A percentile compares a stretch with the other conserved stretches of the same genome.
Conservation (phyloP, 495 filamentous ascomycete species). For the Pyrenopolyporus hunteri region DNA sequence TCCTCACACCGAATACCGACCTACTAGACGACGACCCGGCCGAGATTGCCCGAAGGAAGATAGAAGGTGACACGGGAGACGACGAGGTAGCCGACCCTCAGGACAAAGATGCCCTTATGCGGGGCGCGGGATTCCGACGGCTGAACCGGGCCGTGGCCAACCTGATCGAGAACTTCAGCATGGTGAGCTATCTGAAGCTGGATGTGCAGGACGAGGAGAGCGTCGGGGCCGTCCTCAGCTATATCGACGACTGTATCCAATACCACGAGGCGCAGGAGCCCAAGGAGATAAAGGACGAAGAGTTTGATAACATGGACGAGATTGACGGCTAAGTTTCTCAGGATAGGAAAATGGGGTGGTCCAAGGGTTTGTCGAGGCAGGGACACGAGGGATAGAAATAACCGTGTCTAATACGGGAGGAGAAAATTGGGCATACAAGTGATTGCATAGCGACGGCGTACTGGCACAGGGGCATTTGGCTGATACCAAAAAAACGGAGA, state of each 20-base stretch:
- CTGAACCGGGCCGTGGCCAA: slow-evolving; percentile 85
- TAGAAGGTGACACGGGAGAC: slow-evolving; percentile 42
- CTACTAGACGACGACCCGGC: slow-evolving; percentile 74
- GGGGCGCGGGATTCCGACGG: slow-evolving; percentile 74
- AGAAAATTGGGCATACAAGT: background rate
- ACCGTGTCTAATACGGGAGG: background rate
- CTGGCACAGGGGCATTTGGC: slow-evolving; percentile 5
- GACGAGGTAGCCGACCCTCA: slow-evolving; percentile 60
- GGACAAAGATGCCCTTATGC: slow-evolving; percentile 71
- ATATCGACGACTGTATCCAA: slow-evolving; percentile 96
- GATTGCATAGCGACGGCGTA: slow-evolving; percentile 45
- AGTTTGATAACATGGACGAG: slow-evolving; percentile 60
- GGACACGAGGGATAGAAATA: background rate
- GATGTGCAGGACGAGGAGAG: slow-evolving; percentile 94
- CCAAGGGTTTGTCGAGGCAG: background rate
- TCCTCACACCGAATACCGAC: slow-evolving; percentile 79
- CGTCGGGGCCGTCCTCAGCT: slow-evolving; percentile 86
- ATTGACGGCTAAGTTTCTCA: background rate
- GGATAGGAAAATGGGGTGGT: background rate
- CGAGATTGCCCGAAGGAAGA: slow-evolving; percentile 54
- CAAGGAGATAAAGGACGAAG: slow-evolving; percentile 78
- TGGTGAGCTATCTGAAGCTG: slow-evolving; percentile 92
- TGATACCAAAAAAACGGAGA: slow-evolving; percentile 24
- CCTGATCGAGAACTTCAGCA: slow-evolving; percentile 94
- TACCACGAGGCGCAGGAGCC: slow-evolving; percentile 97